Evolutionary conservation across 1,284 basidiomycete genomes (phyloP).

Genomic region (Irpex rosettiformis): DNA sequence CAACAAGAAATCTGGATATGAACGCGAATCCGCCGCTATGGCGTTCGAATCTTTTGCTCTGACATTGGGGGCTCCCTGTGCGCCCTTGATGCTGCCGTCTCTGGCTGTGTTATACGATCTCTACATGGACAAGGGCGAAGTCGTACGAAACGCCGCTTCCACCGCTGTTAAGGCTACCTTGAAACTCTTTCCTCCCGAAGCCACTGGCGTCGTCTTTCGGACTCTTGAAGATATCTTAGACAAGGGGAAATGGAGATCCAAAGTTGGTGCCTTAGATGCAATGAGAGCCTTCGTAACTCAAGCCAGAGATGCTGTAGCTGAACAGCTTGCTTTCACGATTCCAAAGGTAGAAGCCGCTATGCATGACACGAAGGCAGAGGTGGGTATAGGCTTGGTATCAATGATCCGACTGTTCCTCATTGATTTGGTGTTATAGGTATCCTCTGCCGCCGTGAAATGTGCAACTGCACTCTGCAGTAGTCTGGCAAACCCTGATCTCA

Average conservation of each 20-base stretch:
- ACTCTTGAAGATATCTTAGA: constrained; percentile 74
- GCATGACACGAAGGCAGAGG: constrained; percentile 98
- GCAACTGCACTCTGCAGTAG: constrained; percentile 92
- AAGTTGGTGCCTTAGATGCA: constrained; percentile 91
- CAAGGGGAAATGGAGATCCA: constrained; percentile 91
- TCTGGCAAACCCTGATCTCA: constrained; percentile 92
- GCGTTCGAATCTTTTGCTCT: constrained; percentile 78
- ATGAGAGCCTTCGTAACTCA: constrained; percentile 71
- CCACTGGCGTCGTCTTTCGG: constrained; percentile 73
- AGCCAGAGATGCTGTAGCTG: constrained; percentile 81
- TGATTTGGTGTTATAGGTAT: constrained; percentile 53
- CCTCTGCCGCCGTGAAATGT: constrained; percentile 86
- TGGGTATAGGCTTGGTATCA: constrained; percentile 31
- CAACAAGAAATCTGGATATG: constrained; percentile 90
- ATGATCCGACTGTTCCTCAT: background rate
- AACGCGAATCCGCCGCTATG: constrained; percentile 89
- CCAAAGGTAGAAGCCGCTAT: constrained; percentile 89
- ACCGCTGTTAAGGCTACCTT: constrained; percentile 84
- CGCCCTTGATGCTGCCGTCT: constrained; percentile 80
- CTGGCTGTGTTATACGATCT: constrained; percentile 82
- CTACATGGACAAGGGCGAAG: constrained; percentile 94
- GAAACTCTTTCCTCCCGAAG: constrained; percentile 83
- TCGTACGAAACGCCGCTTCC: constrained; percentile 81
- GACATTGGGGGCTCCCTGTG: constrained; percentile 71
- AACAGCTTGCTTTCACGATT: constrained; percentile 79